Percentiles rank a stretch among this genome's conserved stretches.
Evolutionary conservation across 192 early-diverging fungal species (phyloP).

Genomic region (Podochytrium sp.): DNA sequence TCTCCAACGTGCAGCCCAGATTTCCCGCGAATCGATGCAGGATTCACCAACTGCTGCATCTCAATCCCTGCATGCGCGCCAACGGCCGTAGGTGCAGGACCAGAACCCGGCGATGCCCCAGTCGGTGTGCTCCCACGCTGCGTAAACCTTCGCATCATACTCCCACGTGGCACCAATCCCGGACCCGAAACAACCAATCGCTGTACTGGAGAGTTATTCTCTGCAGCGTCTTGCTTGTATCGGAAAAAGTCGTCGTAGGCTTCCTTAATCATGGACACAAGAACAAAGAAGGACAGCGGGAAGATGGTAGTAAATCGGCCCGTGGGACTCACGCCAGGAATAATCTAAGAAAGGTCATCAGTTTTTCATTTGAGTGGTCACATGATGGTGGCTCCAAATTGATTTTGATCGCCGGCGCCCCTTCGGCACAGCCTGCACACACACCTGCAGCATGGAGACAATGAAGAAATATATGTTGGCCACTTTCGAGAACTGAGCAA

Average conservation of each 20-base stretch:
- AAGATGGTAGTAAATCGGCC: slow-evolving; percentile 79
- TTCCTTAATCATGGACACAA: slow-evolving; percentile 70
- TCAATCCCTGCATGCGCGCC: background rate
- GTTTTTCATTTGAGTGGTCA: no score
- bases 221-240: slow-evolving; percentile 36
- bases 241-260: slow-evolving; percentile 52
- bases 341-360: no score
- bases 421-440: no score
- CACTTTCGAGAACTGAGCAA: slow-evolving; percentile 70
- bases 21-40: background rate
- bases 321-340: slow-evolving; percentile 76
- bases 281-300: slow-evolving; percentile 74
- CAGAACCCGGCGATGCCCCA: background rate
- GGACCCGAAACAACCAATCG: slow-evolving; percentile 12
- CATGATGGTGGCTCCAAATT: no score
- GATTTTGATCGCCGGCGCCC: no score
- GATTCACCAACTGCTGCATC: background rate
- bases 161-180: background rate
- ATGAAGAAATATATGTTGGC: slow-evolving; percentile 79
- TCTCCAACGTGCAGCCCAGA: background rate
- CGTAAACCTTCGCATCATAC: background rate
- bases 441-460: slow-evolving; percentile 87
- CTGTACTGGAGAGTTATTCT: slow-evolving; percentile 34
- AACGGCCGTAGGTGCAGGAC: background rate
- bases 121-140: background rate